These are phyloP conservation scores for Ganoderma leucocontextum DNA, from an alignment of 1,284 basidiomycete species.

Conservation along the genomic window DNA sequence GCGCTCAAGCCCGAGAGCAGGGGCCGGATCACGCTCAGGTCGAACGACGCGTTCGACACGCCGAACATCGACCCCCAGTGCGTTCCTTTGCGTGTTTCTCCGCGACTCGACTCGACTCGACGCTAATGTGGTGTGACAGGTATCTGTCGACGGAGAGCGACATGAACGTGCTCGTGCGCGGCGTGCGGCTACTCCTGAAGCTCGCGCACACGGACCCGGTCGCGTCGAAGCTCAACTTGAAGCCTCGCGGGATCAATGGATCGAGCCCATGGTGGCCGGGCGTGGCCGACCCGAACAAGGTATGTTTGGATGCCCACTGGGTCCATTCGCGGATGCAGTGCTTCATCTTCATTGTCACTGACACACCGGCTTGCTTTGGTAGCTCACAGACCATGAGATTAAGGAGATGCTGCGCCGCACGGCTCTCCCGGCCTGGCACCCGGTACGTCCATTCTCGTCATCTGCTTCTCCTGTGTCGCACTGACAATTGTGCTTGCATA, in stretches of 20 bases:
- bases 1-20: slow-evolving; percentile 39
- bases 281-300: slow-evolving; percentile 38
- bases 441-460: not conserved
- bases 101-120: not conserved
- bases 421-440: not conserved
- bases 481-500: not conserved
- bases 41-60: slow-evolving; percentile 45
- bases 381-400: slow-evolving; percentile 1
- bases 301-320: not conserved
- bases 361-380: too few species aligned
- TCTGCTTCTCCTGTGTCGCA: not conserved
- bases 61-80: slow-evolving; percentile 53
- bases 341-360: not conserved
- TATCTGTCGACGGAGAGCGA: slow-evolving; percentile 38
- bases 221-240: slow-evolving; percentile 40
- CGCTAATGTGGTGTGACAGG: slow-evolving; percentile 16
- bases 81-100: slow-evolving; percentile 19
- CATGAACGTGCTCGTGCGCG: slow-evolving; percentile 41
- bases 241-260: slow-evolving; percentile 20
- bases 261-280: slow-evolving; percentile 38
- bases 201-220: slow-evolving; percentile 40
- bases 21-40: slow-evolving; percentile 47
- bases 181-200: slow-evolving; percentile 36
- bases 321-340: not conserved
- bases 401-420: slow-evolving; percentile 8